Conservation (phyloP, 1,284 basidiomycete genomes). For the Ganoderma leucocontextum region DNA sequence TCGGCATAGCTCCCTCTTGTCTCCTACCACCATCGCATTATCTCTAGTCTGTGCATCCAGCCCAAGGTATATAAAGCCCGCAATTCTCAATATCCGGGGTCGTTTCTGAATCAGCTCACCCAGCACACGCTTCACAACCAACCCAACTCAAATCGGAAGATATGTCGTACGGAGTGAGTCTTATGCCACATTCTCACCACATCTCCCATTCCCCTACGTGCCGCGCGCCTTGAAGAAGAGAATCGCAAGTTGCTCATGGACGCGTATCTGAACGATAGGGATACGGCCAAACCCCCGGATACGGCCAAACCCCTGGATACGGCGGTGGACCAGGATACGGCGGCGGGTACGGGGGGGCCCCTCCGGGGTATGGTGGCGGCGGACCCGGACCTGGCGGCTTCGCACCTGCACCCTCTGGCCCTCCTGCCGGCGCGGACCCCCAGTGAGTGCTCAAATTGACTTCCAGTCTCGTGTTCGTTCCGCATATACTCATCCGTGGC, state of each 20-base stretch:
- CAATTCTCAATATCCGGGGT: neutral
- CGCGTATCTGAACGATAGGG: slow-evolving; percentile 5
- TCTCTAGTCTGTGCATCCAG: neutral
- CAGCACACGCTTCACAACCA: neutral
- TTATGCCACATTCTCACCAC: neutral
- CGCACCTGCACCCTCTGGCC: slow-evolving; percentile 47
- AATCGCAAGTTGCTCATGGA: neutral
- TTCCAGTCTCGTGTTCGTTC: neutral
- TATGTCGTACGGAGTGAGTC: slow-evolving; percentile 29
- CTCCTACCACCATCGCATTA: slow-evolving; percentile 8
- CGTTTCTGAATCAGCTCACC: neutral
- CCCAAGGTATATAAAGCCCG: neutral
- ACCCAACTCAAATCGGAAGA: neutral
- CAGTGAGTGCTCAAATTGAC: slow-evolving; percentile 54
- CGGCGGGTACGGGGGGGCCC: slow-evolving; percentile 40
- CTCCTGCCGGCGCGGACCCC: slow-evolving; percentile 74
- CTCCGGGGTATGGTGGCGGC: slow-evolving; percentile 41
- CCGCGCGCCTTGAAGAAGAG: neutral
- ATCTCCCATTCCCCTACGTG: neutral
- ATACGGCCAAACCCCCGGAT: slow-evolving; percentile 38
- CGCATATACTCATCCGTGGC: neutral
- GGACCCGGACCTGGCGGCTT: slow-evolving; percentile 50
- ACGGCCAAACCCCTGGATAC: slow-evolving; percentile 32
- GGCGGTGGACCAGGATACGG: slow-evolving; percentile 43
- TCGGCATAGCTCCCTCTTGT: slow-evolving; percentile 6